A percentile compares a stretch with the other conserved stretches of the same genome.
These are phyloP conservation scores for Pulveroboletus frians DNA, from an alignment of 768 basidiomycete species.

Conservation along the genomic window DNA sequence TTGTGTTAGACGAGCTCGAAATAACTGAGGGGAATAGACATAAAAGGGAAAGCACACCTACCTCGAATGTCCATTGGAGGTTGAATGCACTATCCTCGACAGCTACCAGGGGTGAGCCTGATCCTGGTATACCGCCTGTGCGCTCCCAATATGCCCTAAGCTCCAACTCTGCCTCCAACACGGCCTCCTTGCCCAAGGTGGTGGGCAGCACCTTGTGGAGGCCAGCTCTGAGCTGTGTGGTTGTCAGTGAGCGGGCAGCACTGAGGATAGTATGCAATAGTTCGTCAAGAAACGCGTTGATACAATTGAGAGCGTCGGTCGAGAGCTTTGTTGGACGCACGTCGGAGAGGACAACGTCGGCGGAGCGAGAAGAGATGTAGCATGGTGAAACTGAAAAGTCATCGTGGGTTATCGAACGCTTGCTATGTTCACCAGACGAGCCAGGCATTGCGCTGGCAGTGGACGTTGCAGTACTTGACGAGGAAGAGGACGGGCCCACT, in stretches of 20 bases:
- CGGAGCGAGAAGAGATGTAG: slow-evolving; percentile 79
- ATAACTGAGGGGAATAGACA: background rate
- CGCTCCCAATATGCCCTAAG: slow-evolving; percentile 85
- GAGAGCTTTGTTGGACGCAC: slow-evolving; percentile 87
- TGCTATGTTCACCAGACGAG: slow-evolving; percentile 37
- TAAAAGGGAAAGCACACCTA: slow-evolving; percentile 24
- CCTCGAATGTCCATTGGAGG: slow-evolving; percentile 73
- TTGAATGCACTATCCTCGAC: slow-evolving; percentile 59
- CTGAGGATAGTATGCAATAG: slow-evolving; percentile 69
- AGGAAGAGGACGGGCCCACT: slow-evolving; percentile 9
- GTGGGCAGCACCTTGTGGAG: slow-evolving; percentile 72
- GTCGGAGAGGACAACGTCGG: slow-evolving; percentile 89
- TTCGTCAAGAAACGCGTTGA: slow-evolving; percentile 84
- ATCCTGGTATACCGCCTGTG: slow-evolving; percentile 39
- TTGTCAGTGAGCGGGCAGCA: slow-evolving; percentile 61
- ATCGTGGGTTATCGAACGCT: slow-evolving; percentile 9
- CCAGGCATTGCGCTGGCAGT: slow-evolving; percentile 39
- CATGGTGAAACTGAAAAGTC: slow-evolving; percentile 43
- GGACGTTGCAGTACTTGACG: background rate
- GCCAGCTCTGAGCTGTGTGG: slow-evolving; percentile 68
- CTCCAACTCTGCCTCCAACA: slow-evolving; percentile 91
- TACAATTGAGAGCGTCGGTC: slow-evolving; percentile 64
- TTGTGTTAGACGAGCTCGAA: slow-evolving; percentile 10
- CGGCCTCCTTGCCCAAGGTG: slow-evolving; percentile 82
- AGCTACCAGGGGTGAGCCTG: slow-evolving; percentile 25